Conservation (phyloP, 106 monocot genomes). For the Allium fistulosum region DNA sequence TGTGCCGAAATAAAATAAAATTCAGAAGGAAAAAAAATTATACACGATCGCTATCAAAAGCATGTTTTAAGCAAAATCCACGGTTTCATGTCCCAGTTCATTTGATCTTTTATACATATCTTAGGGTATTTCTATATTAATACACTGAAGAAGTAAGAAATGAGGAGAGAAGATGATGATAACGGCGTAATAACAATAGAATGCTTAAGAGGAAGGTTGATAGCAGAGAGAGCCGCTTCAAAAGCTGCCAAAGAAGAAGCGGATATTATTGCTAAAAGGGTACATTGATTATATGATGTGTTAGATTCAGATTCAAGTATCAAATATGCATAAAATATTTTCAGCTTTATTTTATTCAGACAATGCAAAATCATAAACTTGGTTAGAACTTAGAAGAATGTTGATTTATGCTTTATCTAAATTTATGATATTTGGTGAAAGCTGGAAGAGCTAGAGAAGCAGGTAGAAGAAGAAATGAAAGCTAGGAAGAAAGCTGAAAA, state of each 20-base stretch:
- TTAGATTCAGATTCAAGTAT: too few species aligned
- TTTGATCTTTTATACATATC: not conserved
- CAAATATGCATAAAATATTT: too few species aligned
- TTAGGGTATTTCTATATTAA: not conserved
- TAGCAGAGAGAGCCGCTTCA: conserved; percentile 80
- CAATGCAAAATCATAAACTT: not conserved
- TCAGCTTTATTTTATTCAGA: not conserved
- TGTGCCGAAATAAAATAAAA: too few species aligned
- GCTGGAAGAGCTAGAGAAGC: conserved; percentile 63
- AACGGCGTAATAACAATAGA: conserved; percentile 56
- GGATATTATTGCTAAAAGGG: conserved; percentile 57
- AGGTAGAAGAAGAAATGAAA: conserved; percentile 55
- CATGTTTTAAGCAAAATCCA: conserved; percentile 5
- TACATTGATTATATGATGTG: conserved; percentile 5
- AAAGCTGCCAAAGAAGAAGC: conserved; percentile 77
- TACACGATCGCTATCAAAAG: not conserved
- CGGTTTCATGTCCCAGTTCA: not conserved
- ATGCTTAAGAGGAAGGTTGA: conserved; percentile 79
- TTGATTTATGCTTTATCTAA: not conserved
- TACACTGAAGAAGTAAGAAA: not conserved
- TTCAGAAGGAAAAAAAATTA: too few species aligned
- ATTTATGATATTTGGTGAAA: conserved; percentile 3
- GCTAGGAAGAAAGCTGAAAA: conserved; percentile 67
- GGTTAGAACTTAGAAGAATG: not conserved
- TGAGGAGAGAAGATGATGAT: conserved; percentile 15